These are phyloP conservation scores for Colletotrichum sp. DNA, from an alignment of 2,329 filamentous ascomycete species.

Conservation along the genomic window DNA sequence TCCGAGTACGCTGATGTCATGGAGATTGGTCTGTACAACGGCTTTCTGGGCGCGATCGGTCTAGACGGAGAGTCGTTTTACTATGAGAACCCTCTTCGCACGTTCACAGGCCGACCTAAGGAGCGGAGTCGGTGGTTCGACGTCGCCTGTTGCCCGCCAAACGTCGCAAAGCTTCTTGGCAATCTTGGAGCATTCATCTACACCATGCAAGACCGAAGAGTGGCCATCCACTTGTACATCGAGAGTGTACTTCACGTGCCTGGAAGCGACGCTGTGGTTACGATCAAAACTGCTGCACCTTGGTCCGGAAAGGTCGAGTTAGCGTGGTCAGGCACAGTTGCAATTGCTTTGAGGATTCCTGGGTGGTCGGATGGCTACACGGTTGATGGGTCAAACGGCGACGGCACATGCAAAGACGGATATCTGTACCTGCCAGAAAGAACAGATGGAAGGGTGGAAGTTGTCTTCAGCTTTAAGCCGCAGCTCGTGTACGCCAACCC, in stretches of 20 bases:
- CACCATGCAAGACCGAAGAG: not conserved
- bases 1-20: not conserved
- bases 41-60: not conserved
- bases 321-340: not conserved
- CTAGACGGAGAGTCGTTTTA: not conserved
- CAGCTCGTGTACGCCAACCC: not conserved
- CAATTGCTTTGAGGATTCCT: not conserved
- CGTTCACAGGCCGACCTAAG: not conserved
- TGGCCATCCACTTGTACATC: not conserved
- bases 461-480: not conserved
- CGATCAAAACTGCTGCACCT: not conserved
- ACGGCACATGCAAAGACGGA: not conserved
- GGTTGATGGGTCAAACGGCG: not conserved
- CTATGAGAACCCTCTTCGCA: slow-evolving; percentile 4
- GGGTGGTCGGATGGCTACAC: not conserved
- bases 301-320: not conserved
- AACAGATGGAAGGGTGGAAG: not conserved
- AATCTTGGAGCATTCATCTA: not conserved
- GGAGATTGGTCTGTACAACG: not conserved
- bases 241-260: not conserved
- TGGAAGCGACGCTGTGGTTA: not conserved
- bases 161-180: not conserved
- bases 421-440: not conserved
- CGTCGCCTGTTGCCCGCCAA: slow-evolving; percentile 1
- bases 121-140: slow-evolving; percentile 1